Evolutionary conservation across 2,329 filamentous ascomycete species (phyloP).

Genomic region (Trichophaea hybrida): DNA sequence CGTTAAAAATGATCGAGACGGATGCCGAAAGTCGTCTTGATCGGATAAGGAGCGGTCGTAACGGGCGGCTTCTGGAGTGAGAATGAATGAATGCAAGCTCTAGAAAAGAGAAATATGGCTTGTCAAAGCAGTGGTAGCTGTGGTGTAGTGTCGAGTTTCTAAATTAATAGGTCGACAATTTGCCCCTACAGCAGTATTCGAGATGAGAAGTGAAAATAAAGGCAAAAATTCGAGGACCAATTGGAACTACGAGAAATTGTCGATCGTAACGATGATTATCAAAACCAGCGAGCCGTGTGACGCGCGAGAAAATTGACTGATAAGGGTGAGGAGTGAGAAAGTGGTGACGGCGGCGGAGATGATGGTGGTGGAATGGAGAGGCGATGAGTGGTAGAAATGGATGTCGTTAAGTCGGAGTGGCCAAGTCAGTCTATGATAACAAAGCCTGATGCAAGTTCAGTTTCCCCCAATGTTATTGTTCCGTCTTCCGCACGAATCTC

Average conservation of each 20-base stretch:
- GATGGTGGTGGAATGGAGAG: not conserved
- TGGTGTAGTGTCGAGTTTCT: slow-evolving; percentile 20
- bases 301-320: not conserved
- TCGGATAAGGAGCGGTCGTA: not conserved
- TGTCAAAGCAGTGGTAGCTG: slow-evolving; percentile 12
- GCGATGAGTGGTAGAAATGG: not conserved
- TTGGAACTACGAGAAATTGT: not conserved
- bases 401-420: not conserved
- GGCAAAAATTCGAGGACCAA: slow-evolving; percentile 15
- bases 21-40: not conserved
- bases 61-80: not conserved
- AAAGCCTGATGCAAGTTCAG: not conserved
- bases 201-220: slow-evolving; percentile 1
- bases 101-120: slow-evolving; percentile 5
- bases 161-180: slow-evolving; percentile 25
- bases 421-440: not conserved
- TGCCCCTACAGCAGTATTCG: slow-evolving; percentile 8
- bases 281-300: slow-evolving; percentile 17
- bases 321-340: not conserved
- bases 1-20: not conserved
- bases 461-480: too few species aligned
- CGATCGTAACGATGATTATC: slow-evolving; percentile 23
- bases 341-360: not conserved
- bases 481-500: too few species aligned
- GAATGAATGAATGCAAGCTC: not conserved